Conservation (phyloP, 106 monocot species). For the Posidonia australis region DNA sequence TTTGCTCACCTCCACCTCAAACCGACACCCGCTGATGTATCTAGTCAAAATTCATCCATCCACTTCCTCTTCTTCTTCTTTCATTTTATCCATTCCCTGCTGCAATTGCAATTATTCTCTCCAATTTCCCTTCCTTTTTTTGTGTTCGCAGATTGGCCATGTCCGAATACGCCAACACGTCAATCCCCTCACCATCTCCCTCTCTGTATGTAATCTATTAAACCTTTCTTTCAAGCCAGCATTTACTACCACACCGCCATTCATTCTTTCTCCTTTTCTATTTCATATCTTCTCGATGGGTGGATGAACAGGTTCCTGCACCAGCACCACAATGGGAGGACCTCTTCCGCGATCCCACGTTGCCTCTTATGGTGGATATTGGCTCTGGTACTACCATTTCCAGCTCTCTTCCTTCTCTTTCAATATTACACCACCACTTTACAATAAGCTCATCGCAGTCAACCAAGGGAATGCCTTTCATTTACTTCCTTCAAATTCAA, state of each 20-base stretch:
- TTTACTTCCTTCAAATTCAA: no score
- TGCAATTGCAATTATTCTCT: no score
- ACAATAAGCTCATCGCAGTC: no score
- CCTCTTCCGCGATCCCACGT: constrained; percentile 42
- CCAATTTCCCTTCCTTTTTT: no score
- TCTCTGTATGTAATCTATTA: constrained; percentile 21
- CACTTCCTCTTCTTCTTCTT: no score
- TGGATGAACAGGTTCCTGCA: constrained; percentile 39
- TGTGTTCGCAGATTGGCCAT: constrained; percentile 46
- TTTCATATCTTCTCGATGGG: not conserved
- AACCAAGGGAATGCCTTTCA: no score
- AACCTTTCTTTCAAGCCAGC: not conserved
- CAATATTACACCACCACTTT: not conserved
- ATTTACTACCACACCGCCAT: not conserved
- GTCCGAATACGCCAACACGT: constrained; percentile 92
- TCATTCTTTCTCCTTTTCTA: constrained; percentile 1
- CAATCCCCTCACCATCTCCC: constrained; percentile 74
- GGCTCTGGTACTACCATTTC: constrained; percentile 45
- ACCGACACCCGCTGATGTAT: no score
- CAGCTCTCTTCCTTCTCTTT: not conserved
- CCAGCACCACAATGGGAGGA: constrained; percentile 51
- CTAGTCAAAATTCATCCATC: no score
- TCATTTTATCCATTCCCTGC: no score
- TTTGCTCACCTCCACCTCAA: no score
- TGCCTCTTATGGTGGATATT: constrained; percentile 94